A percentile compares a stretch with the other conserved stretches of the same genome.
These are phyloP conservation scores for Volvox carteri DNA, from an alignment of 163 green algal species.

Conservation along the genomic window DNA sequence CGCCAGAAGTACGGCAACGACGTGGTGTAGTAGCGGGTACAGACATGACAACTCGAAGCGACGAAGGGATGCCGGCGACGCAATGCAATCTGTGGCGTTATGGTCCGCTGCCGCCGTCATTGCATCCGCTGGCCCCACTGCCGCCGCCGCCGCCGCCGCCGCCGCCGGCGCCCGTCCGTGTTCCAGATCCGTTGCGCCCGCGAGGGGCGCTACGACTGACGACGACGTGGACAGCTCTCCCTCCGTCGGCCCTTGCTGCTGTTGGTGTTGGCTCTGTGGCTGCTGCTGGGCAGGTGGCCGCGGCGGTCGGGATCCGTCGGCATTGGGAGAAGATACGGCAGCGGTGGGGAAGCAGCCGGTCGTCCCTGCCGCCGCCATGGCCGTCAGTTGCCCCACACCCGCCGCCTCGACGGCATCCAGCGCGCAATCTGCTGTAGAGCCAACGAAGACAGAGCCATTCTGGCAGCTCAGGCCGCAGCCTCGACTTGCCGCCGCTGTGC, in stretches of 20 bases:
- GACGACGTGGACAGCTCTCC: neutral
- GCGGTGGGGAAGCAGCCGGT: neutral
- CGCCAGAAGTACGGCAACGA: conserved; percentile 29
- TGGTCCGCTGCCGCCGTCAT: neutral
- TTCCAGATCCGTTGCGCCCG: neutral
- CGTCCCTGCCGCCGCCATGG: neutral
- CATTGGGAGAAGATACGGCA: neutral
- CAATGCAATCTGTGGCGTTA: neutral
- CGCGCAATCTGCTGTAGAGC: neutral
- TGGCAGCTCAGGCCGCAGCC: neutral
- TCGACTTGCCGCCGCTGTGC: neutral
- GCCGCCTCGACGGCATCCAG: neutral
- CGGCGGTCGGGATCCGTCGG: neutral
- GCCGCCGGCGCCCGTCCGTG: neutral
- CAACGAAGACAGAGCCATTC: neutral
- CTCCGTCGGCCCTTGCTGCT: too few species aligned
- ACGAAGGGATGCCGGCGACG: conserved; percentile 31
- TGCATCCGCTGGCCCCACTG: neutral
- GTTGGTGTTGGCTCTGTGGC: too few species aligned
- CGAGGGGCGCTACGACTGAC: neutral
- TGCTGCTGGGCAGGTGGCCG: neutral
- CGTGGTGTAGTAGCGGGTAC: conserved; percentile 10
- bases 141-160: neutral
- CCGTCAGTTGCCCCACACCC: conserved; percentile 3
- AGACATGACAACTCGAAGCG: conserved; percentile 40